A percentile compares a stretch with the other conserved stretches of the same genome.
phyloP scores from a whole-genome alignment of 2,329 filamentous ascomycete species.

The Aspergillus fischeri region DNA sequence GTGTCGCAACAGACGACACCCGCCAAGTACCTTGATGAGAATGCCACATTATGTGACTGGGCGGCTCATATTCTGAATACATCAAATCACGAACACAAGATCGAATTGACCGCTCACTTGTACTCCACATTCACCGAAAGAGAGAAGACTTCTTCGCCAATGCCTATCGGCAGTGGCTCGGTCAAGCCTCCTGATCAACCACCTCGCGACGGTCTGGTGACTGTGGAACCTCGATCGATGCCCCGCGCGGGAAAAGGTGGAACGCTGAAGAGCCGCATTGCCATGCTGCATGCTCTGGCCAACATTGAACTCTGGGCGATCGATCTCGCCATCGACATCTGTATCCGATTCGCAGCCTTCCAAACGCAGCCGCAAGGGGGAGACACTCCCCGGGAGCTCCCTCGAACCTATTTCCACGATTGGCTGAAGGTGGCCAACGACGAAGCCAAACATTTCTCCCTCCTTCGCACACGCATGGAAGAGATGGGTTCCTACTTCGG shows the following conservation, averaged over 20 bases:
- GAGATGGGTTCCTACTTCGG: slow-evolving; percentile 45
- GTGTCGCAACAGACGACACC: slow-evolving; percentile 8
- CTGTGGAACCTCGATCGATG: slow-evolving; percentile 39
- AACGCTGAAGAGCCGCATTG: slow-evolving; percentile 42
- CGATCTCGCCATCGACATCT: slow-evolving; percentile 47
- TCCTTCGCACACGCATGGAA: slow-evolving; percentile 43
- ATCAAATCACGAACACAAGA: slow-evolving; percentile 45
- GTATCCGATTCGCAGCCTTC: slow-evolving; percentile 44
- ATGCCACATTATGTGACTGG: slow-evolving; percentile 47
- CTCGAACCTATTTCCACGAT: slow-evolving; percentile 46
- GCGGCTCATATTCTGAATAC: slow-evolving; percentile 45
- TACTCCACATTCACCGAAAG: slow-evolving; percentile 40
- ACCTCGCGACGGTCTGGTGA: slow-evolving; percentile 38
- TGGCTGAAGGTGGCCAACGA: slow-evolving; percentile 48
- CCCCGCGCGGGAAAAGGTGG: slow-evolving; percentile 42
- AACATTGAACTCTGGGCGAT: slow-evolving; percentile 50
- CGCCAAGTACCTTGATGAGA: slow-evolving; percentile 35
- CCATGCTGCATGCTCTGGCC: slow-evolving; percentile 47
- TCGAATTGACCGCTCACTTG: slow-evolving; percentile 44
- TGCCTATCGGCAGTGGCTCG: slow-evolving; percentile 40
- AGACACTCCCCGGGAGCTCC: slow-evolving; percentile 26
- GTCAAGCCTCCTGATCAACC: slow-evolving; percentile 38
- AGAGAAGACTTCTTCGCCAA: slow-evolving; percentile 38
- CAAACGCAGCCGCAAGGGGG: slow-evolving; percentile 26
- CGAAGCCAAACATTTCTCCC: slow-evolving; percentile 47